Evolutionary conservation across 768 basidiomycete genomes (phyloP), one percentile per base, ranked within the genome.

Genomic region (Boletus rubroflammeus): DNA sequence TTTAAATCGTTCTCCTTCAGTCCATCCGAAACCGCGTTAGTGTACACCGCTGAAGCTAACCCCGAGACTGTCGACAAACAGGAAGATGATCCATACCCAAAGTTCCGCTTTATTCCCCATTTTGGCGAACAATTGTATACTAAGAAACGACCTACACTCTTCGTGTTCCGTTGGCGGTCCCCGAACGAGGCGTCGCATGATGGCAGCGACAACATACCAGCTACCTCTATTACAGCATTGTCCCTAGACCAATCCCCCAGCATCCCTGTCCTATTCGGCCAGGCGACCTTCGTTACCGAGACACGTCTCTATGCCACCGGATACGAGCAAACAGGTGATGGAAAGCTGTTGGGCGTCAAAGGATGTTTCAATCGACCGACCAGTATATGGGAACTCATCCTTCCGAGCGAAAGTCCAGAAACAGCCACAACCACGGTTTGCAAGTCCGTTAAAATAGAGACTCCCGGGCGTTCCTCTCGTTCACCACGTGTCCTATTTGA

Each of bases 11-110:
- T 85, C 13, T 72, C 75, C 0, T 88, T 88, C 65, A 76, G 81
- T 5, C 76, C 77, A 0, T 74, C 78, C 3, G 81, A 84, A 54
- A 67, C 71, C 3, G 74, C 77, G 0, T 59, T 88, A 10, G 59
- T 86, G 14, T 89, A 88, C 56, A 75, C 76, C 4, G 87, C 86
- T 3, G 87, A 88, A 61, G 75, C 68, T 0, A 82, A 80, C 15
- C 51, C 59, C 6, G 56, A 57, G 4, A 47, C 51, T 6, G 29
- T 38, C 5, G 58, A 58, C 26, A 57, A 51, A 10, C 69, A 70
- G 5, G 64, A 67, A 19, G 54, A 61, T 5, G 62, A 63, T 42
- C 58, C 62, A 21, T 67, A 71, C 57, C 62, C 62, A 26, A 80
- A 79, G 50, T 87, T 82, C 57, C 69, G 74, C 25, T 89, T 78